Percentiles rank a stretch among this genome's conserved stretches.
These are phyloP conservation scores for Globisporangium echinulatum DNA, from an alignment of 352 stramenopile species.

Conservation along the genomic window DNA sequence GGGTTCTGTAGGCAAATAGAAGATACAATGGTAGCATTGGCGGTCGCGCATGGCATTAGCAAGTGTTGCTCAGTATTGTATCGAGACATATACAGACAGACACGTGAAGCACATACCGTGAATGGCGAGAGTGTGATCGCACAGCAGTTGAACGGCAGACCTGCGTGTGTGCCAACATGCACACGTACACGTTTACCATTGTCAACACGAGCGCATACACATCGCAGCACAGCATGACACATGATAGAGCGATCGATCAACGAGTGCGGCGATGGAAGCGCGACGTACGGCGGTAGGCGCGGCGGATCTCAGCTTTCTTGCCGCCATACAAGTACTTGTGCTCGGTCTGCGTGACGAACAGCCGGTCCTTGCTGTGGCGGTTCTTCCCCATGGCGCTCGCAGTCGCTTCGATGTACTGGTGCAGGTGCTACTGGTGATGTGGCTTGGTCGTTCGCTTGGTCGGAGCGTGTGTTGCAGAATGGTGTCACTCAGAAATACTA, in stretches of 20 bases:
- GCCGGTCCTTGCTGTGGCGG: slow-evolving; percentile 84
- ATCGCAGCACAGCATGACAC: no score
- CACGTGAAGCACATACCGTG: slow-evolving; percentile 27
- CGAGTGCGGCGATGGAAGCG: no score
- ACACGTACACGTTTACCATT: background rate
- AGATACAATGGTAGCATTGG: background rate
- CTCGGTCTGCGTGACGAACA: slow-evolving; percentile 88
- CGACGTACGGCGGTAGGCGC: slow-evolving; percentile 65
- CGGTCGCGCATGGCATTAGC: background rate
- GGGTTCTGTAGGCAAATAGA: slow-evolving; percentile 53
- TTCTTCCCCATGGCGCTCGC: slow-evolving; percentile 80
- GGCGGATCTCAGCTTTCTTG: slow-evolving; percentile 84
- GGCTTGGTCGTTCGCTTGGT: background rate
- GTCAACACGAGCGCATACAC: no score
- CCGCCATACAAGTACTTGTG: slow-evolving; percentile 92
- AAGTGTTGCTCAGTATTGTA: no score
- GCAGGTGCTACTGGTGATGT: background rate
- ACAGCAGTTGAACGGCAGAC: slow-evolving; percentile 97
- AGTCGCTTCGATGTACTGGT: background rate
- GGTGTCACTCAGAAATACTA: background rate
- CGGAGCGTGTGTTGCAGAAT: no score
- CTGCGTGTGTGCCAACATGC: slow-evolving; percentile 15
- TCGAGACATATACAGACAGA: background rate
- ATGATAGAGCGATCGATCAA: background rate
- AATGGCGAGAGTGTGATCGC: slow-evolving; percentile 92